Conservation (phyloP, 495 filamentous ascomycete genomes). For the Neurospora sp. region DNA sequence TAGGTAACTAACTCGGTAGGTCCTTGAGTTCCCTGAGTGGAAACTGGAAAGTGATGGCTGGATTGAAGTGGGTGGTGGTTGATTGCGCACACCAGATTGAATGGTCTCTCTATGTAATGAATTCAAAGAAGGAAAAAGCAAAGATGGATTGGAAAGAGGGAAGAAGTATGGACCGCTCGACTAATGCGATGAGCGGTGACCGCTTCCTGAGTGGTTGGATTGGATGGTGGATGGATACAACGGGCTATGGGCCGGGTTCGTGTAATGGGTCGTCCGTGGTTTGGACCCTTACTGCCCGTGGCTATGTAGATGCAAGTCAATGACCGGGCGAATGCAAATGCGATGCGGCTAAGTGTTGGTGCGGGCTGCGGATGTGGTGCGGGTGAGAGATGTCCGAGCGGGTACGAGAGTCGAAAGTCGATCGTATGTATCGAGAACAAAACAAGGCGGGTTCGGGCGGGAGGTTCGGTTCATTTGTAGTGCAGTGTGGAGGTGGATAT, state of each 20-base stretch:
- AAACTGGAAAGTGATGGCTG: neutral
- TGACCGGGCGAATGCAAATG: neutral
- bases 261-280: neutral
- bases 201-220: neutral
- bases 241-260: neutral
- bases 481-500: neutral
- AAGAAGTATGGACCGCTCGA: neutral
- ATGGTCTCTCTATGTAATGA: neutral
- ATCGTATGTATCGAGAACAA: neutral
- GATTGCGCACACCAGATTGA: neutral
- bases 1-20: neutral
- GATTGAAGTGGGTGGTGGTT: neutral
- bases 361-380: neutral
- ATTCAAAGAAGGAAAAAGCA: neutral
- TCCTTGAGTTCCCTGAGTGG: neutral
- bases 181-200: neutral
- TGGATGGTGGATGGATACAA: neutral
- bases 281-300: neutral
- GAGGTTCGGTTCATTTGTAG: neutral
- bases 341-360: neutral
- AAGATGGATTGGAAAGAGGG: neutral
- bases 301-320: neutral
- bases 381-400: neutral
- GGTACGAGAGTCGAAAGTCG: neutral
- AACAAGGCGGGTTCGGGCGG: neutral